phyloP scores from a whole-genome alignment of 768 basidiomycete species.

The Lactarius sanguifluus region DNA sequence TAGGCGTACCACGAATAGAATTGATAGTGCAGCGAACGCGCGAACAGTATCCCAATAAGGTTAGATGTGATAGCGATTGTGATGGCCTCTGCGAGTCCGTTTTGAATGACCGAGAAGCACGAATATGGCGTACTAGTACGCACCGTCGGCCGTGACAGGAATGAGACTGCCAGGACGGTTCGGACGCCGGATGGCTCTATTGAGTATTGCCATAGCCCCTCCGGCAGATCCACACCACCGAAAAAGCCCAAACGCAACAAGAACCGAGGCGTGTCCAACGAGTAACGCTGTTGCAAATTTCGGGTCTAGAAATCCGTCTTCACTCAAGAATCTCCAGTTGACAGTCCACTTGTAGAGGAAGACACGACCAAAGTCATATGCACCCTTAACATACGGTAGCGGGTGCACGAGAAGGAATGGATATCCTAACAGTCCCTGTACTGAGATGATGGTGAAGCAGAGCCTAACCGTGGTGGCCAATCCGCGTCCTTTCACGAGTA shows the following conservation, averaged over 20 bases:
- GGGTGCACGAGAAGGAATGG: constrained; percentile 67
- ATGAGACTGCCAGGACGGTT: constrained; percentile 46
- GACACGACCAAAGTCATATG: constrained; percentile 84
- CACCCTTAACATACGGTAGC: constrained; percentile 63
- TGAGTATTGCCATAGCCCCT: constrained; percentile 57
- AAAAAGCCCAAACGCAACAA: constrained; percentile 66
- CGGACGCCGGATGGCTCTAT: constrained; percentile 54
- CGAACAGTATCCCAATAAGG: constrained; percentile 86
- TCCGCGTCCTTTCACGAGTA: constrained; percentile 75
- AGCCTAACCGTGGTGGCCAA: constrained; percentile 52
- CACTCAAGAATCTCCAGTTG: constrained; percentile 89
- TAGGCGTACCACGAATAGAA: constrained; percentile 98
- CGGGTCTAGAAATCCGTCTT: constrained; percentile 69
- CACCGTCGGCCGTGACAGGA: constrained; percentile 63
- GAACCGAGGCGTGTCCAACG: constrained; percentile 56
- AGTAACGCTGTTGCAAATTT: constrained; percentile 64
- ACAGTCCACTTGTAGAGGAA: constrained; percentile 98
- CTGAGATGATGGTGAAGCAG: constrained; percentile 43
- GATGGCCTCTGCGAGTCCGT: constrained; percentile 55
- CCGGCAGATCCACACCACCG: constrained; percentile 80
- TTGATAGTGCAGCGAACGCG: constrained; percentile 95
- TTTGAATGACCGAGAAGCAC: constrained; percentile 15
- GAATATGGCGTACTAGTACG: constrained; percentile 33
- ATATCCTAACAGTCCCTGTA: constrained; percentile 62
- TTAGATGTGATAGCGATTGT: constrained; percentile 90